phyloP scores from a whole-genome alignment of 192 early-diverging fungal species.

The Kappamyces sp. region DNA sequence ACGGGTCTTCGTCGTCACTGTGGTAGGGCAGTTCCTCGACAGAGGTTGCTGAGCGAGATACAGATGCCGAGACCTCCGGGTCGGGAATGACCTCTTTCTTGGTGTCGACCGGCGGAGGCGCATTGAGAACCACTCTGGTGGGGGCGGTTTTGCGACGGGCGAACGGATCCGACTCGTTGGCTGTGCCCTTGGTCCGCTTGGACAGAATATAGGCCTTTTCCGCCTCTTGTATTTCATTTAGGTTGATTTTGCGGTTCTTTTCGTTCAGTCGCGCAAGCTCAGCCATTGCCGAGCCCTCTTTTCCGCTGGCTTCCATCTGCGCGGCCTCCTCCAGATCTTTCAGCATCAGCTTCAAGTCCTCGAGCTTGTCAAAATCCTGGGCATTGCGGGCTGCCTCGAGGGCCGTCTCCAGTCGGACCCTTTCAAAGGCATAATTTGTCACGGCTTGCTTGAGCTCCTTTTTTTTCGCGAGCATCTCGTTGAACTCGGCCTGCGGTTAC shows the following conservation, averaged over 20 bases:
- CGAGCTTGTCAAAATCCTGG: constrained; percentile 8
- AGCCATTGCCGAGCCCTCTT: neutral
- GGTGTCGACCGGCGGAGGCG: too few species aligned
- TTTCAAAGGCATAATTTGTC: constrained; percentile 15
- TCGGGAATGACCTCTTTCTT: too few species aligned
- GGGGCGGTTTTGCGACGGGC: constrained; percentile 13
- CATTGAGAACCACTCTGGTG: neutral
- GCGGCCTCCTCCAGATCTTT: constrained; percentile 13
- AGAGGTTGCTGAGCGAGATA: neutral
- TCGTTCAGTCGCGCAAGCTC: constrained; percentile 11
- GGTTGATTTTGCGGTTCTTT: constrained; percentile 1
- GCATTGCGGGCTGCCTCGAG: constrained; percentile 14
- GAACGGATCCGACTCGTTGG: constrained; percentile 15
- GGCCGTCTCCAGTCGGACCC: constrained; percentile 3
- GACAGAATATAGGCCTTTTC: neutral
- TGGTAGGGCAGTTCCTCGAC: too few species aligned
- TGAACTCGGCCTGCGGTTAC: constrained; percentile 18
- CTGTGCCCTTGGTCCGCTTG: constrained; percentile 9
- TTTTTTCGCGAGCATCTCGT: constrained; percentile 26
- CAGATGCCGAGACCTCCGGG: neutral
- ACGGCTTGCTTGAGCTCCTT: constrained; percentile 2
- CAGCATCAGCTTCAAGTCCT: constrained; percentile 12
- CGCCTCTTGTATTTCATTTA: constrained; percentile 5
- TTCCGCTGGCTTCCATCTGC: neutral
- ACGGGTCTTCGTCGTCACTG: constrained; percentile 15